Percentiles rank a stretch among this genome's conserved stretches.
Conservation (phyloP, 441 rosid genomes). For the Oxalis stricta region DNA sequence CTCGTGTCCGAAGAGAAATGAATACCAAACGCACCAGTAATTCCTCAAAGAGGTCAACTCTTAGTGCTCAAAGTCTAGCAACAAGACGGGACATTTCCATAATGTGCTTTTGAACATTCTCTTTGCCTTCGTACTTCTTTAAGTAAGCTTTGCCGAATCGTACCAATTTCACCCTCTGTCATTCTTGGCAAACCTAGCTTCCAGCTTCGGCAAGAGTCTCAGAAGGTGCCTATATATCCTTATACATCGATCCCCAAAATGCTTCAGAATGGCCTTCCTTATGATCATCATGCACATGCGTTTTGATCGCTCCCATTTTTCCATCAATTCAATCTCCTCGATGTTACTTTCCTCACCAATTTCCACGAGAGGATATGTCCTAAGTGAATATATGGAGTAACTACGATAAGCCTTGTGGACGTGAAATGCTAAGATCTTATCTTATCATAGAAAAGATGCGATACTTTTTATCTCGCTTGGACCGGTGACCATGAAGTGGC, state of each 20-base stretch:
- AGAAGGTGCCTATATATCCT: background rate
- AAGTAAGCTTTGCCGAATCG: background rate
- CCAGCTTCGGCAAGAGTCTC: background rate
- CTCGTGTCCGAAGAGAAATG: background rate
- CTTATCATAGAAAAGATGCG: no score
- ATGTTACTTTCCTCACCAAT: background rate
- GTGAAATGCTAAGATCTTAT: background rate
- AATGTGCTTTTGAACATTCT: background rate
- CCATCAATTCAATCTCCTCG: background rate
- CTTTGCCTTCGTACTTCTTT: background rate
- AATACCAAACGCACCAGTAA: background rate
- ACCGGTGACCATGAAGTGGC: no score
- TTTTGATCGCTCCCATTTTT: background rate
- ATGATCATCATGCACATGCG: background rate
- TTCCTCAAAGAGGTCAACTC: background rate
- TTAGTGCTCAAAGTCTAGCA: background rate
- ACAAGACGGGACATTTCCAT: conserved; percentile 4
- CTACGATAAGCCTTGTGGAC: background rate
- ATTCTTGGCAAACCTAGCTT: background rate
- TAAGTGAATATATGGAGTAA: background rate
- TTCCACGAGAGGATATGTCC: background rate
- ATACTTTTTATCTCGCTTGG: no score
- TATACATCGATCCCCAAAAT: background rate
- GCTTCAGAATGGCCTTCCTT: background rate
- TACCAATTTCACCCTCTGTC: background rate